Percentiles rank a stretch among this genome's conserved stretches.
phyloP scores from a whole-genome alignment of 202 grass and related monocot genomes.

The Schoenoplectus tabernaemontani region DNA sequence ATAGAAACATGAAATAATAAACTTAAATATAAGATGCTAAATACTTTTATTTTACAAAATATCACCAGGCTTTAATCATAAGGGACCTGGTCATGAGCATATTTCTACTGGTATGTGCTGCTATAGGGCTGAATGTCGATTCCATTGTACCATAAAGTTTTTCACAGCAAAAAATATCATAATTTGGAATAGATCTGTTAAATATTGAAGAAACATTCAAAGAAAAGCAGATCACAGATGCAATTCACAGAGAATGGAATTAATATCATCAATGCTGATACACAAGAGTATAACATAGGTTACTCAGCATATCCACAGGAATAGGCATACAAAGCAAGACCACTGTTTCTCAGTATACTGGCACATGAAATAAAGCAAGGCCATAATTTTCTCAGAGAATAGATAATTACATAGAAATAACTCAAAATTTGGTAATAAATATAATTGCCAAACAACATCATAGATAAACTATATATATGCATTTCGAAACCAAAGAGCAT shows the following conservation, averaged over 20 bases:
- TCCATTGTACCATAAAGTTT: neutral
- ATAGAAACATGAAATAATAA: too few relatives aligned
- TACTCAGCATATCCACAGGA: neutral
- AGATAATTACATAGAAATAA: too few relatives aligned
- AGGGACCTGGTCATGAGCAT: neutral
- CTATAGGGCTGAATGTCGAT: neutral
- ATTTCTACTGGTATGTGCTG: neutral
- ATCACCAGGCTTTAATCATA: neutral
- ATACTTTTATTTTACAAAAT: neutral
- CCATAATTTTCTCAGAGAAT: too few relatives aligned
- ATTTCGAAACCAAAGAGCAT: too few relatives aligned
- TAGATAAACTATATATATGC: too few relatives aligned
- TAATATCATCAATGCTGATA: too few relatives aligned
- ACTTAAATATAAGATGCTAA: neutral
- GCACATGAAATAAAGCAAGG: too few relatives aligned
- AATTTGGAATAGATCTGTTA: neutral
- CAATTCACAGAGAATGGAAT: too few relatives aligned
- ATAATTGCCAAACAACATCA: too few relatives aligned
- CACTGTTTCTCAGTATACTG: neutral
- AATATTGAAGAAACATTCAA: neutral
- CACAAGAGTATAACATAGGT: too few relatives aligned
- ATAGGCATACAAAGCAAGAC: neutral
- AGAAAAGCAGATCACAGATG: neutral
- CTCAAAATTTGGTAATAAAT: too few relatives aligned
- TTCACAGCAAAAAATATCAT: neutral